phyloP scores from a whole-genome alignment of 306 rosid species.

The Lotus japonicus region DNA sequence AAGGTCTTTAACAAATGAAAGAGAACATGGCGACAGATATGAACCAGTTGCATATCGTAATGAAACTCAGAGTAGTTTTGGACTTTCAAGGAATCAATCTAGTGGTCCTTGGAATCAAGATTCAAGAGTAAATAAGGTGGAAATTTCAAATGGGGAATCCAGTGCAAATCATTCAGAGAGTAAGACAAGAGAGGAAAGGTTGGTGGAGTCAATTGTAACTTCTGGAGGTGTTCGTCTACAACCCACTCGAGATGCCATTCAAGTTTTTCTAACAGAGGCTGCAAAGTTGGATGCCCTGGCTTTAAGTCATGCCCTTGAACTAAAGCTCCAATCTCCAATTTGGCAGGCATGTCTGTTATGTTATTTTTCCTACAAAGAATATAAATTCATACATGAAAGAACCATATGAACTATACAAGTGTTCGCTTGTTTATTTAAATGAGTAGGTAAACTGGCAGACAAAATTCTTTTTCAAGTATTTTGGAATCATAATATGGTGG shows the following conservation, averaged over 20 bases:
- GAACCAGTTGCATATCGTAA: slow-evolving; percentile 61
- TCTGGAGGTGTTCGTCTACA: slow-evolving; percentile 95
- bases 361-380: slow-evolving; percentile 4
- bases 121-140: slow-evolving; percentile 45
- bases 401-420: neutral
- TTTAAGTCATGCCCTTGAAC: slow-evolving; percentile 67
- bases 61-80: slow-evolving; percentile 57
- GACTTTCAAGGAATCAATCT: slow-evolving; percentile 44
- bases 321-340: slow-evolving; percentile 80
- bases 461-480: neutral
- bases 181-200: slow-evolving; percentile 78
- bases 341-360: slow-evolving; percentile 79
- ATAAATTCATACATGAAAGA: neutral
- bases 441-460: neutral
- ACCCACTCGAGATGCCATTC: slow-evolving; percentile 96
- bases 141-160: slow-evolving; percentile 51
- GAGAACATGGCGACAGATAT: slow-evolving; percentile 53
- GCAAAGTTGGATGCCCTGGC: slow-evolving; percentile 75
- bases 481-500: neutral
- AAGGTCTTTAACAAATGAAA: slow-evolving; percentile 79
- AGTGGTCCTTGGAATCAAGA: slow-evolving; percentile 74
- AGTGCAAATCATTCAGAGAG: slow-evolving; percentile 48
- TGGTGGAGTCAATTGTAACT: slow-evolving; percentile 91
- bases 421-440: neutral
- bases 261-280: slow-evolving; percentile 75